Conservation (phyloP, 768 basidiomycete genomes). For the Boletus rubescentipes region DNA sequence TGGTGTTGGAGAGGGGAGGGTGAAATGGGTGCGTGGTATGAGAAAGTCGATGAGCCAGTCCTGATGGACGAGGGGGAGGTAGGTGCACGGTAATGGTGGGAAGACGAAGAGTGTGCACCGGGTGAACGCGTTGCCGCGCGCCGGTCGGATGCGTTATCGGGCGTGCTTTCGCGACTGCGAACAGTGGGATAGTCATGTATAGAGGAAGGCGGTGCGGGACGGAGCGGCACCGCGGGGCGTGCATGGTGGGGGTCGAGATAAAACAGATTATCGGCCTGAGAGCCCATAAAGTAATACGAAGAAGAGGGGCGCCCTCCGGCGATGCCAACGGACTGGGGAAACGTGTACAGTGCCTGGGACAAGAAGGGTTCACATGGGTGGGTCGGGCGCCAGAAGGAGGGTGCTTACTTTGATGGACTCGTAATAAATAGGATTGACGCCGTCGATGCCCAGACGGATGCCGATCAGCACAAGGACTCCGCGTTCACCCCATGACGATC, state of each 20-base stretch:
- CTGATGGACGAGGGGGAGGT: constrained; percentile 53
- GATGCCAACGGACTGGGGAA: constrained; percentile 95
- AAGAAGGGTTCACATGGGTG: background rate
- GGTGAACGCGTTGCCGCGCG: constrained; percentile 29
- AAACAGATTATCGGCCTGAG: constrained; percentile 84
- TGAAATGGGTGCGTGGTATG: constrained; percentile 57
- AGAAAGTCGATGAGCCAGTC: constrained; percentile 50
- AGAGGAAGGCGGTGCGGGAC: constrained; percentile 42
- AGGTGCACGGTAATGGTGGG: constrained; percentile 37
- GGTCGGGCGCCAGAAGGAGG: background rate
- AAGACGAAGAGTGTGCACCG: constrained; percentile 16
- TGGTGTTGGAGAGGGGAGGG: constrained; percentile 69
- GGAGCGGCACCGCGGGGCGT: constrained; percentile 71
- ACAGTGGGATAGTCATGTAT: constrained; percentile 22
- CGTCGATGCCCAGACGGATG: constrained; percentile 84
- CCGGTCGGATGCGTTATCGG: constrained; percentile 31
- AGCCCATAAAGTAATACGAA: constrained; percentile 96
- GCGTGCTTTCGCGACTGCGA: constrained; percentile 30
- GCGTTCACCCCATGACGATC: constrained; percentile 68
- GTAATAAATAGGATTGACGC: constrained; percentile 94
- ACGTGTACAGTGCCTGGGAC: constrained; percentile 76
- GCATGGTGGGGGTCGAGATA: constrained; percentile 82
- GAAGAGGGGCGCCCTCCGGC: constrained; percentile 96
- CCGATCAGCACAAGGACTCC: constrained; percentile 88
- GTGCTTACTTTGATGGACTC: constrained; percentile 70